phyloP scores from a whole-genome alignment of 1,139 yeast species.

The Pichia terricola region DNA sequence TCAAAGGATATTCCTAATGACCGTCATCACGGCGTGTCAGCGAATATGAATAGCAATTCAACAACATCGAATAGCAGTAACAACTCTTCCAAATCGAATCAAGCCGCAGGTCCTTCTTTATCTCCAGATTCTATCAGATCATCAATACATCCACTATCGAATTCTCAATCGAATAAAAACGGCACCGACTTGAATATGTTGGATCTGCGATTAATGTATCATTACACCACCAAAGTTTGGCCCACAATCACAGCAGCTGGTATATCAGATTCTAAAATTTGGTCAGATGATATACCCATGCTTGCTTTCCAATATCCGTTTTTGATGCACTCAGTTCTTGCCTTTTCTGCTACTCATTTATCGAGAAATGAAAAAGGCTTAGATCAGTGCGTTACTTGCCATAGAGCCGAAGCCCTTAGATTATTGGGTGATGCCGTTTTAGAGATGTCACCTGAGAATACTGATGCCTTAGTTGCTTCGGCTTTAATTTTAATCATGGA shows the following conservation, averaged over 20 bases:
- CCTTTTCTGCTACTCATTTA: constrained; percentile 86
- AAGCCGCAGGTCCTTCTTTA: constrained; percentile 17
- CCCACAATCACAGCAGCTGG: constrained; percentile 87
- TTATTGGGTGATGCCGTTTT: constrained; percentile 77
- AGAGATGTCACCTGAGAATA: constrained; percentile 71
- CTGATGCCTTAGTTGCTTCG: constrained; percentile 89
- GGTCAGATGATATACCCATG: constrained; percentile 83
- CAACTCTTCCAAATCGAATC: not conserved
- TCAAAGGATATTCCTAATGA: constrained; percentile 7
- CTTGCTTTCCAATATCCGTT: constrained; percentile 84
- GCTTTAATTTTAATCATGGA: constrained; percentile 86
- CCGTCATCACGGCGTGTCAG: no score
- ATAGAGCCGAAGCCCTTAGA: constrained; percentile 78
- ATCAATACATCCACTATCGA: constrained; percentile 17
- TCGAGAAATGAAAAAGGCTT: constrained; percentile 68
- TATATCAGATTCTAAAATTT: constrained; percentile 73
- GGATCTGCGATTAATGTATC: constrained; percentile 76
- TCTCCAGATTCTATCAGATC: constrained; percentile 25
- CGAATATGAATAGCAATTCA: no score
- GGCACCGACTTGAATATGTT: constrained; percentile 46
- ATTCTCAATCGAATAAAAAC: constrained; percentile 10
- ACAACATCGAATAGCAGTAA: no score
- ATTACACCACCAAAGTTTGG: constrained; percentile 78
- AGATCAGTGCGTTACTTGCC: constrained; percentile 77
- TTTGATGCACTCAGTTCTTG: constrained; percentile 82